Evolutionary conservation across 2,329 filamentous ascomycete species (phyloP).

Genomic region (Cladorrhinum sp.): DNA sequence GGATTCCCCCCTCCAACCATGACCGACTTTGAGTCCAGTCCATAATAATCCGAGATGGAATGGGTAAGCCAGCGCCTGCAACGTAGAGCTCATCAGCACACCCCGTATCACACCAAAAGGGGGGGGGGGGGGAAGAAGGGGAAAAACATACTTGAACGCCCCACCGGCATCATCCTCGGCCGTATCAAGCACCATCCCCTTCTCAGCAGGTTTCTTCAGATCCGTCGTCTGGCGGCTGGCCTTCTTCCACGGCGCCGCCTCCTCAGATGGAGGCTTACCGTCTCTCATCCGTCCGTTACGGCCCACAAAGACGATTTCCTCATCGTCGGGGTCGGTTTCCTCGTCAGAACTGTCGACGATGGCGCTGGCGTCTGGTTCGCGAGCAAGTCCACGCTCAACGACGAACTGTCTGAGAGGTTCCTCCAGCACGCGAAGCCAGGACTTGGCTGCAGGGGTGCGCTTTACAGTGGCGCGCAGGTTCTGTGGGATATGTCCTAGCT

Average conservation of each 20-base stretch:
- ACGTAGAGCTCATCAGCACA: constrained; percentile 17
- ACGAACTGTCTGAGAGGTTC: constrained; percentile 78
- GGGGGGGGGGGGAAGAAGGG: too few species aligned
- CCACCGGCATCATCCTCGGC: constrained; percentile 71
- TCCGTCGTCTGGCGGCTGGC: constrained; percentile 54
- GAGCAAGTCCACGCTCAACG: constrained; percentile 40
- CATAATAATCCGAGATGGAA: constrained; percentile 89
- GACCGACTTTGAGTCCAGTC: constrained; percentile 77
- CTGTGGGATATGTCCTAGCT: constrained; percentile 64
- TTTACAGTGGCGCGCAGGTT: constrained; percentile 80
- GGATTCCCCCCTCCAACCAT: constrained; percentile 64
- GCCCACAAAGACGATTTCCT: constrained; percentile 90
- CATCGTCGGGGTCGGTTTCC: constrained; percentile 59
- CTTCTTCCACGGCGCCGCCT: constrained; percentile 46
- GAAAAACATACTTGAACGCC: constrained; percentile 69
- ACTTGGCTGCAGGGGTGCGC: constrained; percentile 72
- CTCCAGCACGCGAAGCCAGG: constrained; percentile 79
- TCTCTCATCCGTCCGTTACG: constrained; percentile 58
- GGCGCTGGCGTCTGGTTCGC: constrained; percentile 10
- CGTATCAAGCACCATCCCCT: constrained; percentile 76
- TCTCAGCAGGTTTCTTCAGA: constrained; percentile 57
- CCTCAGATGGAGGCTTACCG: constrained; percentile 32
- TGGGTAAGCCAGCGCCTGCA: constrained; percentile 85
- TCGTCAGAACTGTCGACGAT: constrained; percentile 26
- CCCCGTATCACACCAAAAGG: constrained; percentile 7